These are phyloP conservation scores for Pythium grandisporangium DNA, from an alignment of 352 stramenopile species.

Conservation along the genomic window DNA sequence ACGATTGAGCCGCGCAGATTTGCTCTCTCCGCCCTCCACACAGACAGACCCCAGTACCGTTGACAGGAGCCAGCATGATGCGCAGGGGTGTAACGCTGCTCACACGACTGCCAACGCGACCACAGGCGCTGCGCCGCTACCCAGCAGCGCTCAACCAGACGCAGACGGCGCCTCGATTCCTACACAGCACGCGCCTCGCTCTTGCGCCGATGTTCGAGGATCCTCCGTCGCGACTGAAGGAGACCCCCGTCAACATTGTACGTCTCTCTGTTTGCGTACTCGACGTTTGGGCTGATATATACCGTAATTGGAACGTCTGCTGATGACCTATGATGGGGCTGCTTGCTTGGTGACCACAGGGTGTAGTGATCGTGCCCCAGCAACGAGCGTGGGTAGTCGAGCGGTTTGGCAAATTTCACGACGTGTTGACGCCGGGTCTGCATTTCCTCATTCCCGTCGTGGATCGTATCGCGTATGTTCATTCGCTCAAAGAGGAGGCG, in stretches of 20 bases:
- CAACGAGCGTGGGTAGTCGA: slow-evolving; percentile 87
- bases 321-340: no score
- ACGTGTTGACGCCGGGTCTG: slow-evolving; percentile 74
- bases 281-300: no score
- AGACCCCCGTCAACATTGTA: slow-evolving; percentile 18
- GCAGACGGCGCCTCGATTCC: slow-evolving; percentile 3
- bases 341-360: no score
- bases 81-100: slow-evolving; percentile 5
- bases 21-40: no score
- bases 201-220: slow-evolving; percentile 12
- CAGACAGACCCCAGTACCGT: slow-evolving; percentile 6
- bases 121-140: slow-evolving; percentile 4
- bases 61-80: slow-evolving; percentile 6
- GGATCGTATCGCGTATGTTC: slow-evolving; percentile 87
- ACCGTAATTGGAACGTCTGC: no score
- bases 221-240: slow-evolving; percentile 9
- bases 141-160: no score
- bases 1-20: no score
- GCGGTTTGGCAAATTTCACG: slow-evolving; percentile 88
- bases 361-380: slow-evolving; percentile 82
- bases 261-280: no score
- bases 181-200: slow-evolving; percentile 12
- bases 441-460: slow-evolving; percentile 89
- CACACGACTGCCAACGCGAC: slow-evolving; percentile 4
- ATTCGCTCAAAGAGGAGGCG: slow-evolving; percentile 88